These are phyloP conservation scores for Cryptococcus jaspeensis DNA, from an alignment of 1,284 basidiomycete genomes.

Conservation along the genomic window DNA sequence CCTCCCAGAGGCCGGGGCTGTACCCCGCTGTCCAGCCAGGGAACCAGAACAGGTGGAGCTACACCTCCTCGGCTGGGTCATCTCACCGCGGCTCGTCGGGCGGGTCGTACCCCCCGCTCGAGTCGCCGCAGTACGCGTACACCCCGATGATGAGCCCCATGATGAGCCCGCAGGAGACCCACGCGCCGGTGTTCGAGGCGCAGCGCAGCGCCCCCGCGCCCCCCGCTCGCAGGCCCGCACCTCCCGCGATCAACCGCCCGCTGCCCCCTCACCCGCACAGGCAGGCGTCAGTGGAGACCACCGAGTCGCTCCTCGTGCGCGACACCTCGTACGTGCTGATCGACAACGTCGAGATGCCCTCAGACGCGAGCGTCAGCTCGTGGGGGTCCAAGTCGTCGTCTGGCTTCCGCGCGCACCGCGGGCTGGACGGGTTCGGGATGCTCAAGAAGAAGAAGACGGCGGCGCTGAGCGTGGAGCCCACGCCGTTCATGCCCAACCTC, in stretches of 20 bases:
- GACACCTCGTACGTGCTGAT: constrained; percentile 48
- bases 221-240: constrained; percentile 4
- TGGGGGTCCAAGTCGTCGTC: constrained; percentile 35
- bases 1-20: constrained; percentile 28
- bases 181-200: constrained; percentile 19
- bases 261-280: too few relatives aligned
- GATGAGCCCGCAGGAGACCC: constrained; percentile 12
- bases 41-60: constrained; percentile 34
- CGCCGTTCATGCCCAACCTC: constrained; percentile 30
- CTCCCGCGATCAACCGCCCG: too few relatives aligned
- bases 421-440: constrained; percentile 45
- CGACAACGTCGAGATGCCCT: constrained; percentile 33
- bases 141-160: not conserved
- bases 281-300: constrained; percentile 21
- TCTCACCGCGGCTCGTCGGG: constrained; percentile 25
- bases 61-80: constrained; percentile 34
- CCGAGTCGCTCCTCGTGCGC: constrained; percentile 34
- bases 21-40: constrained; percentile 19
- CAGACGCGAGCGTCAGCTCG: constrained; percentile 20
- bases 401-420: constrained; percentile 27
- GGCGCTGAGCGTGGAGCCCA: constrained; percentile 30
- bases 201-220: constrained; percentile 27
- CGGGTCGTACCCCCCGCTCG: constrained; percentile 21
- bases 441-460: constrained; percentile 46
- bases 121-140: constrained; percentile 19